A percentile compares a stretch with the other conserved stretches of the same genome.
phyloP scores from a whole-genome alignment of 192 early-diverging fungal genomes.

The Rhizoclosmatium sp. region DNA sequence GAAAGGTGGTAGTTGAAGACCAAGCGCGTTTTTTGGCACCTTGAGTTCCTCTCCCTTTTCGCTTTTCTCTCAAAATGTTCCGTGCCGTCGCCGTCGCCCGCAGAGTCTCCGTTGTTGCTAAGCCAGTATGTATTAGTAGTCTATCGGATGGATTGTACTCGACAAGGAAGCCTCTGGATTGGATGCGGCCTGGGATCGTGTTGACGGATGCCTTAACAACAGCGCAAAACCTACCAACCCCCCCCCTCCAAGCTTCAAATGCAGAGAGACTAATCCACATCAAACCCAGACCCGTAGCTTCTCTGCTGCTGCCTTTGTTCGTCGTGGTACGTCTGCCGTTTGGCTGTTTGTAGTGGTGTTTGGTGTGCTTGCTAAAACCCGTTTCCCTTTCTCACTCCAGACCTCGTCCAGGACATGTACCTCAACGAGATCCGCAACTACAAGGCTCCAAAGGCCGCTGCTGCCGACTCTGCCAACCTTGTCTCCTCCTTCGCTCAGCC shows the following conservation, averaged over 20 bases:
- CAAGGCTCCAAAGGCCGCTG: constrained; percentile 49
- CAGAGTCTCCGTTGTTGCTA: constrained; percentile 3
- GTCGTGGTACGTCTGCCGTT: constrained; percentile 4
- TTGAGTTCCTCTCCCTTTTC: neutral
- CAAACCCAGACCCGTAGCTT: constrained; percentile 1
- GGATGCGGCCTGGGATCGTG: neutral
- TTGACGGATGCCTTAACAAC: neutral
- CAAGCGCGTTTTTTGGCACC: neutral
- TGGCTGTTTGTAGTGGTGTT: too few species aligned
- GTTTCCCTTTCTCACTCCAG: constrained; percentile 29
- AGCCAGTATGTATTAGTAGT: neutral
- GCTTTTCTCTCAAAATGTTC: constrained; percentile 12
- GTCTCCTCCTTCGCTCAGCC: constrained; percentile 52
- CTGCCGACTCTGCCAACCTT: constrained; percentile 46
- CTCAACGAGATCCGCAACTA: constrained; percentile 51
- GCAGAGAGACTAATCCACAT: neutral
- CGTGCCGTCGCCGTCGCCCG: neutral
- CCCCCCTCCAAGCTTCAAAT: neutral
- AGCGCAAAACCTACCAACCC: neutral
- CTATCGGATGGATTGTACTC: too few species aligned
- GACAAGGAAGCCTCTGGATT: neutral
- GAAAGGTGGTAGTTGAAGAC: neutral
- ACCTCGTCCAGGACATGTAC: constrained; percentile 55
- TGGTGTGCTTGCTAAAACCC: too few species aligned
- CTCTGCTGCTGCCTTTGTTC: constrained; percentile 13